Conservation (phyloP, 2,329 filamentous ascomycete species). For the Curvularia sp. region DNA sequence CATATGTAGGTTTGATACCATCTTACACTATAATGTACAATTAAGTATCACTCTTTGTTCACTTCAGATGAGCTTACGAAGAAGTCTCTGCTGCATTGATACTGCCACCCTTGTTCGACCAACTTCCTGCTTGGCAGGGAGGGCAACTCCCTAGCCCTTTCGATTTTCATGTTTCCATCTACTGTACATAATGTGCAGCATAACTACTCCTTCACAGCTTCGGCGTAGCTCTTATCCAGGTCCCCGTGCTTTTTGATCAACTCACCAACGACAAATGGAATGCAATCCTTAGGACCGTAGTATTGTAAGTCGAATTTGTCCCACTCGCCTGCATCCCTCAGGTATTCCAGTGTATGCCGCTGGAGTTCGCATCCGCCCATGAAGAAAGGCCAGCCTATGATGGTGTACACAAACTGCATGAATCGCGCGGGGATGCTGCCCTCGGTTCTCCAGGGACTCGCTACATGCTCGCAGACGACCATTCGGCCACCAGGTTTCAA, state of each 20-base stretch:
- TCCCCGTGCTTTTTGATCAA: constrained; percentile 41
- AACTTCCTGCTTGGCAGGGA: not conserved
- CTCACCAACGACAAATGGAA: constrained; percentile 50
- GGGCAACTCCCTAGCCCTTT: not conserved
- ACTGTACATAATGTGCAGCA: not conserved
- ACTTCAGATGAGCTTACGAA: not conserved
- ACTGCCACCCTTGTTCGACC: not conserved
- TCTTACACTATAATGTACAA: not conserved
- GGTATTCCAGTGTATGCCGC: constrained; percentile 55
- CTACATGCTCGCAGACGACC: constrained; percentile 64
- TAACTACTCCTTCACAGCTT: constrained; percentile 26
- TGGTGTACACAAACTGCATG: constrained; percentile 56
- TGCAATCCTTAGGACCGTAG: constrained; percentile 34
- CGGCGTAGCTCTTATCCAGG: constrained; percentile 30
- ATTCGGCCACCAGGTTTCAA: constrained; percentile 63
- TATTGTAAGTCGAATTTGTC: constrained; percentile 56
- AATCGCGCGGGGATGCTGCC: constrained; percentile 55
- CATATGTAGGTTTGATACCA: not conserved
- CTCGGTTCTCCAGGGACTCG: constrained; percentile 58
- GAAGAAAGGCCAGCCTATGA: constrained; percentile 60
- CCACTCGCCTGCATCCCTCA: constrained; percentile 59
- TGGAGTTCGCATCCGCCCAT: constrained; percentile 61
- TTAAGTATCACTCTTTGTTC: not conserved
- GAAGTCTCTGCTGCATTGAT: not conserved
- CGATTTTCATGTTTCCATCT: not conserved